These are phyloP conservation scores for Fusarium pseudoanthophilum DNA, from an alignment of 2,329 filamentous ascomycete species.

Conservation along the genomic window DNA sequence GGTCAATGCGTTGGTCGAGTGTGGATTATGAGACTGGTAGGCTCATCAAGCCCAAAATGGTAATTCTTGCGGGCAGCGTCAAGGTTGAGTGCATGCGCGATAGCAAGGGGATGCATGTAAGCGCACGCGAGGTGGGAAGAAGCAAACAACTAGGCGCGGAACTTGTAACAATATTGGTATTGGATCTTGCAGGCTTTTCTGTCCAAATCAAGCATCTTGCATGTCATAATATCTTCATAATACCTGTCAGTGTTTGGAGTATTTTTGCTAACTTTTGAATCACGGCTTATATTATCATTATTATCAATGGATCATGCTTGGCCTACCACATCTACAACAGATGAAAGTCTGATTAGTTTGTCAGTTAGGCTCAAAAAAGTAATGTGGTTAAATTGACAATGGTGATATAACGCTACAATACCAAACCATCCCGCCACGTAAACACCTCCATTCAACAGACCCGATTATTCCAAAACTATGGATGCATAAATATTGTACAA, in stretches of 20 bases:
- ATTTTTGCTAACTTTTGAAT: neutral
- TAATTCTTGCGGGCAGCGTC: slow-evolving; percentile 35
- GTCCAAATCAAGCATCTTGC: neutral
- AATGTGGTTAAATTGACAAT: slow-evolving; percentile 4
- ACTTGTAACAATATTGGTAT: neutral
- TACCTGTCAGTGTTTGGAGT: neutral
- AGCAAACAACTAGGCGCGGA: neutral
- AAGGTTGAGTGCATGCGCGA: slow-evolving; percentile 7
- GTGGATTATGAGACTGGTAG: neutral
- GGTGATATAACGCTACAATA: slow-evolving; percentile 28
- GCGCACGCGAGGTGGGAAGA: slow-evolving; percentile 4
- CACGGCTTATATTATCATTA: no score
- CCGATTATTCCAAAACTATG: slow-evolving; percentile 28
- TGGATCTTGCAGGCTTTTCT: neutral
- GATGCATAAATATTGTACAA: slow-evolving; percentile 38
- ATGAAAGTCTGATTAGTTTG: neutral
- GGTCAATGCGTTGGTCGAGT: slow-evolving; percentile 3
- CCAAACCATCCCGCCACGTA: slow-evolving; percentile 18
- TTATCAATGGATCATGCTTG: no score
- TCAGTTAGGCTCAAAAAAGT: neutral
- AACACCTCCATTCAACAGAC: slow-evolving; percentile 15
- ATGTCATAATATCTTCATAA: neutral
- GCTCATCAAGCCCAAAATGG: slow-evolving; percentile 25
- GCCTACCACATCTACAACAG: neutral
- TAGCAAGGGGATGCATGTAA: slow-evolving; percentile 27